Conservation (phyloP, 1,284 basidiomycete genomes). For the Uromyces viciae-fabae region DNA sequence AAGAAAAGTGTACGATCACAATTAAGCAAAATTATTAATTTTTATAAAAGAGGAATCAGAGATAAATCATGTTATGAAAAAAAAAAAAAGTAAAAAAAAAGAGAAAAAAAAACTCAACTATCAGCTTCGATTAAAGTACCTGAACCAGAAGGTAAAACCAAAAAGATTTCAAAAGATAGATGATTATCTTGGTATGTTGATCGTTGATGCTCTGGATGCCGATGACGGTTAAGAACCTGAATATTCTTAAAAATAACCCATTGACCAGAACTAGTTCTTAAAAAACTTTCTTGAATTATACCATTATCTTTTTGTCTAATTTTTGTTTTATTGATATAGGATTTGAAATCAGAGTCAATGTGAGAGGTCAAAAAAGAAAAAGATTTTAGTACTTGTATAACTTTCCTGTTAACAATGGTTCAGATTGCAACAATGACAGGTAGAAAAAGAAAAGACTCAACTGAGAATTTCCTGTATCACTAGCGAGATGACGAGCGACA, state of each 20-base stretch:
- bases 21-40: background rate
- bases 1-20: background rate
- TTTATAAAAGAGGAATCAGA: background rate
- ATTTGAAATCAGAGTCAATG: no score
- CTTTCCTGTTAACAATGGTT: background rate
- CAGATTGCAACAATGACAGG: no score
- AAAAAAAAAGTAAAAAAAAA: background rate
- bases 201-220: background rate
- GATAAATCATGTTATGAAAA: background rate
- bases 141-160: conserved; percentile 25
- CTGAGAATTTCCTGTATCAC: background rate
- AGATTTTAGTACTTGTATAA: background rate
- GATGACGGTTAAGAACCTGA: background rate
- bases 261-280: conserved; percentile 37
- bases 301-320: background rate
- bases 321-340: background rate
- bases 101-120: conserved; percentile 19
- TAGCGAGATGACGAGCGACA: background rate
- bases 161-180: background rate
- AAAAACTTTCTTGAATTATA: conserved; percentile 21
- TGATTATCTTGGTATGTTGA: background rate
- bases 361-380: background rate
- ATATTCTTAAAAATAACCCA: conserved; percentile 30
- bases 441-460: no score
- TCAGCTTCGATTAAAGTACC: conserved; percentile 39